phyloP scores from a whole-genome alignment of 1,284 basidiomycete genomes.

The Moesziomyces aphidis region DNA sequence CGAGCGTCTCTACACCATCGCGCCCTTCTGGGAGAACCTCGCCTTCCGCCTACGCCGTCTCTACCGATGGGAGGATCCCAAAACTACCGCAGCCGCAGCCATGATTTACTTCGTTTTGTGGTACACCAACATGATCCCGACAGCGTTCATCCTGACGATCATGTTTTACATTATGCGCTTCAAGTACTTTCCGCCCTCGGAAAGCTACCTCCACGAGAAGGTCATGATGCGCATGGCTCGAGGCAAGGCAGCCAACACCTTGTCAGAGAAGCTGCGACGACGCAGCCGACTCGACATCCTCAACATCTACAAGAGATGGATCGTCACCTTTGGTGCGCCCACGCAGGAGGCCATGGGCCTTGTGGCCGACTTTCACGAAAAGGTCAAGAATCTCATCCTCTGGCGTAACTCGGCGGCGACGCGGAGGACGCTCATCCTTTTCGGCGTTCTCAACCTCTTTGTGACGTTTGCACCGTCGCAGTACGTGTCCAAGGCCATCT shows the following conservation, averaged over 20 bases:
- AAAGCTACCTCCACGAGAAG: constrained; percentile 61
- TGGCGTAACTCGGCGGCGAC: constrained; percentile 65
- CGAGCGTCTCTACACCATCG: constrained; percentile 66
- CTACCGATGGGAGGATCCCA: constrained; percentile 52
- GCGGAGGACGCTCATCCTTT: constrained; percentile 53
- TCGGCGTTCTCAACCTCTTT: constrained; percentile 50
- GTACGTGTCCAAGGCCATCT: constrained; percentile 52
- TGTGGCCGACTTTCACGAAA: constrained; percentile 66
- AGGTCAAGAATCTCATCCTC: constrained; percentile 65
- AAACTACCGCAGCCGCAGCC: constrained; percentile 56
- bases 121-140: constrained; percentile 65
- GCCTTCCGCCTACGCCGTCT: constrained; percentile 29
- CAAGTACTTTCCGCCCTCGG: constrained; percentile 66
- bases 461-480: constrained; percentile 58
- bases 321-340: constrained; percentile 53
- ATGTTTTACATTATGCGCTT: constrained; percentile 65
- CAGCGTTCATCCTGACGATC: constrained; percentile 61
- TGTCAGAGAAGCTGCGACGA: constrained; percentile 61
- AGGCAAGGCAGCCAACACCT: constrained; percentile 62
- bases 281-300: constrained; percentile 64
- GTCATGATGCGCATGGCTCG: constrained; percentile 65
- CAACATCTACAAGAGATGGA: constrained; percentile 64
- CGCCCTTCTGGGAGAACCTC: constrained; percentile 67
- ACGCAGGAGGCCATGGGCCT: constrained; percentile 59
- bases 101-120: constrained; percentile 68